phyloP scores from a whole-genome alignment of 2,329 filamentous ascomycete genomes.

The Calonectria fujianensis region DNA sequence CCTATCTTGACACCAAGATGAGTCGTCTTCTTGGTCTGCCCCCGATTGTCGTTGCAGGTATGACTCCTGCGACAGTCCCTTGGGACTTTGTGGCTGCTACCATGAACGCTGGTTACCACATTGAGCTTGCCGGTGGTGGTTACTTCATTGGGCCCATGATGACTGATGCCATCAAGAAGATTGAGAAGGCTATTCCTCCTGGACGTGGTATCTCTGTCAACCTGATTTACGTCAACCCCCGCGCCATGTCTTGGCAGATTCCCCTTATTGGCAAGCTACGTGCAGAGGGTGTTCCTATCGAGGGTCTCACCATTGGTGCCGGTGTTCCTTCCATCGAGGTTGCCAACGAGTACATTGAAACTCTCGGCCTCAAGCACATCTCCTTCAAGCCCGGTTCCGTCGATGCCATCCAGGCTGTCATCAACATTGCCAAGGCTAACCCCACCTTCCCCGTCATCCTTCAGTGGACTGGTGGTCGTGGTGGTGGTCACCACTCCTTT shows the following conservation, averaged over 20 bases:
- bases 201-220: slow-evolving; percentile 93
- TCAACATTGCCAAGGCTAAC: slow-evolving; percentile 96
- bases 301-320: slow-evolving; percentile 93
- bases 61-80: slow-evolving; percentile 92
- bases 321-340: slow-evolving; percentile 96
- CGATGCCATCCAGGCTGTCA: slow-evolving; percentile 90
- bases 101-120: slow-evolving; percentile 96
- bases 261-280: slow-evolving; percentile 87
- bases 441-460: slow-evolving; percentile 93
- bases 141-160: slow-evolving; percentile 90
- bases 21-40: slow-evolving; percentile 89
- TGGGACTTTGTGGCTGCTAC: slow-evolving; percentile 95
- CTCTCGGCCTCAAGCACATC: slow-evolving; percentile 93
- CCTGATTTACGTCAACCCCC: slow-evolving; percentile 92
- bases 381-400: slow-evolving; percentile 94
- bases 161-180: slow-evolving; percentile 88
- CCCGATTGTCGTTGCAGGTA: slow-evolving; percentile 92
- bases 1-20: slow-evolving; percentile 98
- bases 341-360: slow-evolving; percentile 94
- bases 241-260: slow-evolving; percentile 95
- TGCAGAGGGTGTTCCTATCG: slow-evolving; percentile 90
- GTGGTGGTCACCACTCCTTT: slow-evolving; percentile 94
- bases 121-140: slow-evolving; percentile 91
- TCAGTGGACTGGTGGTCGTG: slow-evolving; percentile 96
- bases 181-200: slow-evolving; percentile 87